These are phyloP conservation scores for Cystobasidium slooffiae DNA, from an alignment of 1,284 basidiomycete genomes.

Conservation along the genomic window DNA sequence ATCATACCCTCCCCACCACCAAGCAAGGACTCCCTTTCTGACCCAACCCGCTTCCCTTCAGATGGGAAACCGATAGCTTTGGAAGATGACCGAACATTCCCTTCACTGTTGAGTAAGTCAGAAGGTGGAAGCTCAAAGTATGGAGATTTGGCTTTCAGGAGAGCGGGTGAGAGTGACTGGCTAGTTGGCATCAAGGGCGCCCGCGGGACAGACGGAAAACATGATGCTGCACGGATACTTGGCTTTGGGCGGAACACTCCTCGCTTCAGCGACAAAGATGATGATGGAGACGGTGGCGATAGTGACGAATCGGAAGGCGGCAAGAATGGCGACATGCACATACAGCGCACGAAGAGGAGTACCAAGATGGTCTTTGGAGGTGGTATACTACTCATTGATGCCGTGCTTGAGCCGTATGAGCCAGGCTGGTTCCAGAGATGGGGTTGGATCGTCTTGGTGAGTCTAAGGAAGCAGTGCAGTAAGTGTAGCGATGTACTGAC, in stretches of 20 bases:
- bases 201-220: slow-evolving; percentile 70
- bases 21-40: neutral
- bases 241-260: slow-evolving; percentile 79
- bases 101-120: slow-evolving; percentile 68
- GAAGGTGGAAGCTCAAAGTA: slow-evolving; percentile 63
- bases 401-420: slow-evolving; percentile 79
- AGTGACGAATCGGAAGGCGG: slow-evolving; percentile 43
- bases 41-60: slow-evolving; percentile 41
- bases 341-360: slow-evolving; percentile 52
- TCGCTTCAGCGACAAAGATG: slow-evolving; percentile 54
- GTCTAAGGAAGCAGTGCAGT: neutral
- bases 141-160: slow-evolving; percentile 79
- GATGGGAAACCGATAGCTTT: slow-evolving; percentile 69
- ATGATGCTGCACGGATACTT: slow-evolving; percentile 76
- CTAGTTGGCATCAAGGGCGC: slow-evolving; percentile 90
- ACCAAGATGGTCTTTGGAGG: slow-evolving; percentile 62
- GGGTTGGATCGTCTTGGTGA: slow-evolving; percentile 57
- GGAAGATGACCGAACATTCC: slow-evolving; percentile 71
- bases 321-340: slow-evolving; percentile 38
- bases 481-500: slow-evolving; percentile 1
- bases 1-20: slow-evolving; percentile 67
- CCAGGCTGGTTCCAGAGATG: slow-evolving; percentile 79
- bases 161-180: slow-evolving; percentile 62
- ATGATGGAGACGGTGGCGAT: slow-evolving; percentile 20
- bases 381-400: slow-evolving; percentile 86